Base-by-base conservation (phyloP, 2,329 filamentous ascomycete species). In the Ciborinia camelliae region DNA sequence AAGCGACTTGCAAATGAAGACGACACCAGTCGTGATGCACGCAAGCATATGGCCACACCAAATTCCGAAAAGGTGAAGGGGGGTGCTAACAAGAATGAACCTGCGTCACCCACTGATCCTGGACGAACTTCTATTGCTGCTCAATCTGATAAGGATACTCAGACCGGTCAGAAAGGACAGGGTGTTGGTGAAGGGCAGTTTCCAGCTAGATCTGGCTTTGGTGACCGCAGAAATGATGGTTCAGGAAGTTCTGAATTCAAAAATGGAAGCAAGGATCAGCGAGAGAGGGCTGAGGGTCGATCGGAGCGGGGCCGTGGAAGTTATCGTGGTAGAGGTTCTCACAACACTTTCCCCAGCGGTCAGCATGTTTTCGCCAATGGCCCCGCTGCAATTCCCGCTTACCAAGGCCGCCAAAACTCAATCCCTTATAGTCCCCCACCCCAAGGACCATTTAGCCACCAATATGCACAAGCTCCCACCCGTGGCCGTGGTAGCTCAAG, bases 401-500 rank as follows among this genome's bases (percentile, higher is more conserved):
- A 71, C 59, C 66, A 69, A 30, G 41, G 69, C 30, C 69, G 74
- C 58, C 73, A 72, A 63, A 70, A 65, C 45, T 68, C 71, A 23
- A 70, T 65, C 48, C 75, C 68, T 26, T 77, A 71, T 71, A 76
- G 75, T 51, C 74, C 78, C 62, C 72, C 77, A 52, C 75, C 78
- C 28, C 78, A 66, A 70, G 75, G 71, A 70, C 76, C 69, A 14
- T 75, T 74, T 55, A 68, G 62, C 62, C 71, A 77, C 51, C 72
- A 72, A 69, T 70, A 72, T 70, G 47, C 73, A 68, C 60, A 72
- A 68, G 66, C 65, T 26, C 71, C 77, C 51, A 66, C 72, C 28
- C 71, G 81, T 20, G 79, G 79, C 69, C 80, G 85, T 59, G 79
- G 81, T 69, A 79, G 79, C 55, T 76, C 83, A 66, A 81, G 86